Conservation (phyloP, 441 rosid species). For the Syzygium malaccense region DNA sequence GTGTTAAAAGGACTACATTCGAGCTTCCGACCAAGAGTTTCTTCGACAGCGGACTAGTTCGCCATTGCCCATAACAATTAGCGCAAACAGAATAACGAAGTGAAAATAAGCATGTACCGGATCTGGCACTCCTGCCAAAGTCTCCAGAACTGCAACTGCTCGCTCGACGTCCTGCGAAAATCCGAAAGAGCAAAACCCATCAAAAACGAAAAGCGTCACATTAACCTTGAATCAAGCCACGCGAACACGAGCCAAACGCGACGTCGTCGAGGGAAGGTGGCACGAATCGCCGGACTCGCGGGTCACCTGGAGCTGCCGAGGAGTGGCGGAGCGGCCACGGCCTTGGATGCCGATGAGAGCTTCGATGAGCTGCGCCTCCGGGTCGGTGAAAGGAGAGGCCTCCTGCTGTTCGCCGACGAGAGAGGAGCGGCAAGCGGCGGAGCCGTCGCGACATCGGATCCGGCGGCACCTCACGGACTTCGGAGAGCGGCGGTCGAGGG, state of each 20-base stretch:
- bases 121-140: conserved; percentile 48
- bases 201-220: not conserved
- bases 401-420: conserved; percentile 27
- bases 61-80: not conserved
- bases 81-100: not conserved
- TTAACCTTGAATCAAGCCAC: not conserved
- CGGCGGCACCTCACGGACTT: not conserved
- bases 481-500: not conserved
- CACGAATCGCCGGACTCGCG: not conserved
- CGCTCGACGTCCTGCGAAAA: conserved; percentile 59
- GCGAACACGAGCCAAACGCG: not conserved
- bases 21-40: not conserved
- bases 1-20: not conserved
- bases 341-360: conserved; percentile 97
- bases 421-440: conserved; percentile 24
- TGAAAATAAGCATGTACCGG: conserved; percentile 43
- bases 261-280: not conserved
- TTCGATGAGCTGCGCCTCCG: conserved; percentile 59
- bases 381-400: conserved; percentile 37
- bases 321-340: conserved; percentile 78
- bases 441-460: not conserved
- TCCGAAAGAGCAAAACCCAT: not conserved
- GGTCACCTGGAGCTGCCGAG: conserved; percentile 43
- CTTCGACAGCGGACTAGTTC: not conserved
- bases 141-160: conserved; percentile 73